Evolutionary conservation across 1,284 basidiomycete genomes (phyloP).

Genomic region (Rhizoctonia solani): DNA sequence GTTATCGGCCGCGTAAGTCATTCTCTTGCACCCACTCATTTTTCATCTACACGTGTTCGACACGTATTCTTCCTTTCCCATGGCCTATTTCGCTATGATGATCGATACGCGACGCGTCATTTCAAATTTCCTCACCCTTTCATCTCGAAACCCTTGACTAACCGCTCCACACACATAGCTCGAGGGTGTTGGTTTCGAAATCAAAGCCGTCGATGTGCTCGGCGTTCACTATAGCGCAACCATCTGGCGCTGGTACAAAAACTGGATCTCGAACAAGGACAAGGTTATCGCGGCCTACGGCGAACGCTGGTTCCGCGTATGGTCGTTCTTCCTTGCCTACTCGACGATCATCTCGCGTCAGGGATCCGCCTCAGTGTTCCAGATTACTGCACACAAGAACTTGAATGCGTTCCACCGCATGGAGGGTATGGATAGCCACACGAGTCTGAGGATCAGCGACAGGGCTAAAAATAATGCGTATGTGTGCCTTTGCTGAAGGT

Average conservation of each 20-base stretch:
- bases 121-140: not conserved
- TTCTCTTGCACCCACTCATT: not conserved
- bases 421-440: conserved; percentile 74
- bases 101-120: not conserved
- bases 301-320: conserved; percentile 78
- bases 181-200: conserved; percentile 93
- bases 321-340: conserved; percentile 90
- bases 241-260: conserved; percentile 92
- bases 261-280: conserved; percentile 90
- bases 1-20: conserved; percentile 72
- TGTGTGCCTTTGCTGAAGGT: not conserved
- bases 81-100: not conserved
- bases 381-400: conserved; percentile 97
- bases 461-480: conserved; percentile 9
- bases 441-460: conserved; percentile 27
- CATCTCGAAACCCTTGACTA: not conserved
- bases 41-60: not conserved
- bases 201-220: conserved; percentile 94
- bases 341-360: conserved; percentile 73
- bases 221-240: conserved; percentile 98
- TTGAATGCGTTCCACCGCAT: conserved; percentile 92
- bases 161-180: conserved; percentile 46
- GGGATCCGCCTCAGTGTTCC: conserved; percentile 88
- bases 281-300: conserved; percentile 48
- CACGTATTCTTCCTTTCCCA: not conserved